These are phyloP conservation scores for Clarireedia hainanense DNA, from an alignment of 2,329 filamentous ascomycete species.

Conservation along the genomic window DNA sequence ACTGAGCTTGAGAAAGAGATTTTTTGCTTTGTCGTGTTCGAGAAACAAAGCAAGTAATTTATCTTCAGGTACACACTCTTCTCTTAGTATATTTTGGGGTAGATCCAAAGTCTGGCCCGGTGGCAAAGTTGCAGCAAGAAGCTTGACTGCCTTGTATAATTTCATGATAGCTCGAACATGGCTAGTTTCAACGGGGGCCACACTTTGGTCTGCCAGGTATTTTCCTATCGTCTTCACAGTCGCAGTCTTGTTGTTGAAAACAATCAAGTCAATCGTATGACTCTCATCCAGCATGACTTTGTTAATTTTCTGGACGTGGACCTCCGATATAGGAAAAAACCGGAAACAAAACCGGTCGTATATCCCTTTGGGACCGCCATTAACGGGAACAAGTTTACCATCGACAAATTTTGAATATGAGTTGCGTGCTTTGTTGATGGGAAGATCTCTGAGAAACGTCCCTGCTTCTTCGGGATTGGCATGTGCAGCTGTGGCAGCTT, in stretches of 20 bases:
- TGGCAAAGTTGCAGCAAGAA: no score
- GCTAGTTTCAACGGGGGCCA: no score
- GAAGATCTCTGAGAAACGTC: constrained; percentile 12
- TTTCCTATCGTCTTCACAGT: background rate
- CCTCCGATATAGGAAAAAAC: constrained; percentile 6
- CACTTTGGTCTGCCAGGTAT: no score
- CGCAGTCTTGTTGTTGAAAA: constrained; percentile 9
- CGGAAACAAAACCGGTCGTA: constrained; percentile 13
- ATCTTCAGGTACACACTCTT: no score
- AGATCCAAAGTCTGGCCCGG: no score
- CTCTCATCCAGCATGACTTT: constrained; percentile 11
- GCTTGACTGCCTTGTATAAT: no score
- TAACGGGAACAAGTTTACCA: constrained; percentile 7
- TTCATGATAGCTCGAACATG: no score
- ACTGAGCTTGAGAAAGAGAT: no score
- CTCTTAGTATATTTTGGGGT: no score
- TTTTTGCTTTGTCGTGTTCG: no score
- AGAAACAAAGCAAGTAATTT: no score
- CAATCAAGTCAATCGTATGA: constrained; percentile 10
- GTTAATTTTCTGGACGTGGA: constrained; percentile 12
- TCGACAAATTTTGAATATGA: constrained; percentile 12
- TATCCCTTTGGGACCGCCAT: background rate
- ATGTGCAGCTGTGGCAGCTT: background rate
- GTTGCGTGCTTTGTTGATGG: constrained; percentile 13
- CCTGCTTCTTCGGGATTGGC: constrained; percentile 4